A percentile compares a stretch with the other conserved stretches of the same genome.
Evolutionary conservation across 352 stramenopile genomes (phyloP).

Genomic region (Globisporangium viniferum): DNA sequence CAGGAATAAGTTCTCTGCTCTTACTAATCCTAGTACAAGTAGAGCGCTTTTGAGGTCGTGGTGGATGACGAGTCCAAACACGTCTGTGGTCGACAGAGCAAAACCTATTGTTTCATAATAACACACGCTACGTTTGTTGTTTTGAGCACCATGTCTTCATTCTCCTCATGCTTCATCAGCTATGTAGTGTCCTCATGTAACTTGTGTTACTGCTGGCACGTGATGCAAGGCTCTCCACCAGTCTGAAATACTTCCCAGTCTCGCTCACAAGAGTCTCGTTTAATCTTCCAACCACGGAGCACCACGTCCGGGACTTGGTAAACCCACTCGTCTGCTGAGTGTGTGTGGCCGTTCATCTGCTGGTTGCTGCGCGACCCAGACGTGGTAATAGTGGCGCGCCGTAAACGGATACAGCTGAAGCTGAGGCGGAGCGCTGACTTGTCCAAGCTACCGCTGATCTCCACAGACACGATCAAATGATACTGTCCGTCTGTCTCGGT

Average conservation of each 20-base stretch:
- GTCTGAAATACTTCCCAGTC: not conserved
- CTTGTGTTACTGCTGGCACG: not conserved
- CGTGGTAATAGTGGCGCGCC: too few relatives aligned
- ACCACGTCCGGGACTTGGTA: not conserved
- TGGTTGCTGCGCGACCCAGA: not conserved
- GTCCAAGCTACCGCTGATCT: too few relatives aligned
- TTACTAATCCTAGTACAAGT: not conserved
- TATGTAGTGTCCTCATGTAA: not conserved
- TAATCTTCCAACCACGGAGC: not conserved
- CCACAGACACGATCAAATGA: too few relatives aligned
- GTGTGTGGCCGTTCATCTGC: not conserved
- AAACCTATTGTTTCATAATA: conserved; percentile 23
- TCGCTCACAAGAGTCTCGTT: not conserved
- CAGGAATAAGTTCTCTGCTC: conserved; percentile 69
- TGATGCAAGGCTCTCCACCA: not conserved
- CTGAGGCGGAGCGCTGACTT: too few relatives aligned
- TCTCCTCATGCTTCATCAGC: not conserved
- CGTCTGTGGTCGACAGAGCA: conserved; percentile 45
- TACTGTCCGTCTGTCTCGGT: too few relatives aligned
- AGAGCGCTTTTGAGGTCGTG: conserved; percentile 1
- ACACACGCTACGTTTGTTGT: conserved; percentile 8
- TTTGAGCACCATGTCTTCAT: conserved; percentile 1
- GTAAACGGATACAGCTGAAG: too few relatives aligned
- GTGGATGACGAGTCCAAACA: not conserved
- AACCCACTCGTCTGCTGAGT: not conserved